These are phyloP conservation scores for Butyriboletus appendiculatus DNA, from an alignment of 1,284 basidiomycete species.

Conservation along the genomic window DNA sequence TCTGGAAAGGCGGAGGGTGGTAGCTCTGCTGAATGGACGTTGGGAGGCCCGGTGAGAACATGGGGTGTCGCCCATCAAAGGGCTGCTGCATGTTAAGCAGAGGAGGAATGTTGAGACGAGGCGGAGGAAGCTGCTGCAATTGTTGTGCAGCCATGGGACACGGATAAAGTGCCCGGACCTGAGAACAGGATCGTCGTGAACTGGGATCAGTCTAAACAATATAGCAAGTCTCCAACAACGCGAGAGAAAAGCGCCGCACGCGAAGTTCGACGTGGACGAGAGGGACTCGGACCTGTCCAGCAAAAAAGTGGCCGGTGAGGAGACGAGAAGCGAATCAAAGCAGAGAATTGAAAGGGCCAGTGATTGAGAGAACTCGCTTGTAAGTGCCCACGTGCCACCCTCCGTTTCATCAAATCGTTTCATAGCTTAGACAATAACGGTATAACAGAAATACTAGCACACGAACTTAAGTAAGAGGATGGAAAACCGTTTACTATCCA, in stretches of 20 bases:
- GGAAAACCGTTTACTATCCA: conserved; percentile 14
- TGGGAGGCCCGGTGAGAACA: conserved; percentile 68
- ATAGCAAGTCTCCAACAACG: background rate
- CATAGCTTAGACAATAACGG: background rate
- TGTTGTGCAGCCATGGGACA: conserved; percentile 29
- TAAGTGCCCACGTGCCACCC: conserved; percentile 10
- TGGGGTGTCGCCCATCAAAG: conserved; percentile 41
- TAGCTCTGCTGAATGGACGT: conserved; percentile 59
- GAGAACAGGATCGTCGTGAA: background rate
- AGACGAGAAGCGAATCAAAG: conserved; percentile 1
- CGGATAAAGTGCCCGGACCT: background rate
- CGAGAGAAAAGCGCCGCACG: background rate
- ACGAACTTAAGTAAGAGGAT: background rate
- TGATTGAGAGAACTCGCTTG: conserved; percentile 8
- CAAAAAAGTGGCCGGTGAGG: background rate
- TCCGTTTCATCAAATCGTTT: background rate
- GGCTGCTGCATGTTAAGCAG: conserved; percentile 49
- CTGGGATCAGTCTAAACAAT: background rate
- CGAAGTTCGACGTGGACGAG: conserved; percentile 8
- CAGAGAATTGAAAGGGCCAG: conserved; percentile 1
- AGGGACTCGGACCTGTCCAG: background rate
- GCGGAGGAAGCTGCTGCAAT: conserved; percentile 40
- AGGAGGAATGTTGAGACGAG: conserved; percentile 50
- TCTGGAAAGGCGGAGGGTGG: conserved; percentile 55
- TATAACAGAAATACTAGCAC: background rate